Evolutionary conservation across 202 grass and related monocot species (phyloP), one percentile per base, ranked within the genome.

Genomic region (Bolboschoenoplectus hybrid): DNA sequence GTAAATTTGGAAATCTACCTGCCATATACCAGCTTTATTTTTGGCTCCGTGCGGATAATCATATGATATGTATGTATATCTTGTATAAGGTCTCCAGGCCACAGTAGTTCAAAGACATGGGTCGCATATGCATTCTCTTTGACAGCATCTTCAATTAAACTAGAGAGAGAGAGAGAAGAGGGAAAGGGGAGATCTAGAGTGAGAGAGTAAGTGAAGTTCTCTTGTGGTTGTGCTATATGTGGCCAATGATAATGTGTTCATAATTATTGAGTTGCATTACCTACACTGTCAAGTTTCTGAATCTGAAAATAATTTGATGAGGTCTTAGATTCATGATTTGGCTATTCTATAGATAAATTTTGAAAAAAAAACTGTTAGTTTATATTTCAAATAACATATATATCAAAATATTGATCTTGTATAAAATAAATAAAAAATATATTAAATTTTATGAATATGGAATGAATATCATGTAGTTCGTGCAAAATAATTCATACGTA

Each of bases 11-110:
- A 50, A 83, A 83, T 49, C 38, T 3, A 71, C 64, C 65, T 71
- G 82, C 34, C 82, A 84, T 43, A 32, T 43, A 72, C 34, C 82
- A 72, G 62, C 52, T 84, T 70, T 80, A 61, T 55, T 84, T 84
- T 72, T 72, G 82, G 34, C 64, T 72, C 50, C 65, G 32, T 84
- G 44, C 62, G 58, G 43, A 65, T 64, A 82, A 67, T 66, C 39
- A 63, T 63, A 81, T 55, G 53, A 81, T n/a, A 20, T 52, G 50
- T 11, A 52, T 52, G 7, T 51, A 51, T 9, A 51, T 26, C 7
- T 51, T 19, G 5, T 51, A 20, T 47, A 9, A 10, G 34, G 75
- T 80, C 51, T 55, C 5, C 11, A 26, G 26, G 26, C 26, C 75
- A 7, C 53, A 9, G 8, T 32, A 60, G 49, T 36, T 35, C 75